Conservation (phyloP, 495 filamentous ascomycete species). For the Endocarpon pusillum region DNA sequence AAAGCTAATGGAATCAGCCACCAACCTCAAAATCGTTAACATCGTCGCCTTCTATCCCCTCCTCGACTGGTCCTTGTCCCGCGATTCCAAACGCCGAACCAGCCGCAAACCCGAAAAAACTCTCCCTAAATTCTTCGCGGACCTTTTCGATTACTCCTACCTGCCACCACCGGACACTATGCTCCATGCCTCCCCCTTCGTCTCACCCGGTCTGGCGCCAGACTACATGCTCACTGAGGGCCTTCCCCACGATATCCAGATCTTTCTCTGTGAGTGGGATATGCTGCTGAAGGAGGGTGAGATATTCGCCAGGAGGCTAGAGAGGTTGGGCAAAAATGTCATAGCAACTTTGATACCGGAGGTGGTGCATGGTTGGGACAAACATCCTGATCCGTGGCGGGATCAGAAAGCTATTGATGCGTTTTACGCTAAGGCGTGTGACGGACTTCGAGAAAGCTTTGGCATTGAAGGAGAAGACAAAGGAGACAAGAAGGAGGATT, state of each 20-base stretch:
- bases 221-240: slow-evolving; percentile 29
- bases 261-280: slow-evolving; percentile 82
- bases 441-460: slow-evolving; percentile 28
- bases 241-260: slow-evolving; percentile 45
- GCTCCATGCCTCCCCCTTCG: slow-evolving; percentile 41
- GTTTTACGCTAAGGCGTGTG: slow-evolving; percentile 27
- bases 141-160: slow-evolving; percentile 78
- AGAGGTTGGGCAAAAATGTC: slow-evolving; percentile 47
- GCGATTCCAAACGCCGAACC: slow-evolving; percentile 52
- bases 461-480: slow-evolving; percentile 4
- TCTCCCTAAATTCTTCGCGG: slow-evolving; percentile 54
- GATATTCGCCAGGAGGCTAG: slow-evolving; percentile 44
- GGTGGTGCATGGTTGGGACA: slow-evolving; percentile 74
- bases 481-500: too few relatives aligned
- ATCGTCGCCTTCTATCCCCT: slow-evolving; percentile 70
- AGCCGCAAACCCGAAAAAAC: slow-evolving; percentile 52
- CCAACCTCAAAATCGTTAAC: slow-evolving; percentile 30
- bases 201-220: slow-evolving; percentile 44
- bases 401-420: slow-evolving; percentile 26
- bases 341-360: slow-evolving; percentile 53
- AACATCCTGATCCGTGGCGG: slow-evolving; percentile 61
- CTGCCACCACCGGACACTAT: slow-evolving; percentile 35
- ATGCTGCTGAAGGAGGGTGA: slow-evolving; percentile 71
- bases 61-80: slow-evolving; percentile 62
- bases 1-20: slow-evolving; percentile 17